Conservation (phyloP, 352 stramenopile species). For the Globisporangium radiosum region DNA sequence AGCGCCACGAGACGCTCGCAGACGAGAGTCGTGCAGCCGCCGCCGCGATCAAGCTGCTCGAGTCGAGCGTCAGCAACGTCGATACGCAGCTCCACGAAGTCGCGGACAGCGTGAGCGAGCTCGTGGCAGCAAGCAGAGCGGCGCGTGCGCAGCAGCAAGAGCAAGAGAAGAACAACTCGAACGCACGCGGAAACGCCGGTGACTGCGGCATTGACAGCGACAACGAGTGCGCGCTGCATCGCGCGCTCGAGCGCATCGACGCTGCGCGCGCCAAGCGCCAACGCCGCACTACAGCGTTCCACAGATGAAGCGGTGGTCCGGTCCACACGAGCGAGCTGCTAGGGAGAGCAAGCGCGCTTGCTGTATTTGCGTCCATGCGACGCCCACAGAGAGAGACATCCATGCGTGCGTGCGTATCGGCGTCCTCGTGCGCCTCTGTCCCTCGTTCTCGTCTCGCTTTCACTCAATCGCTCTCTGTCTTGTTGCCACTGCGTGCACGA, state of each 20-base stretch:
- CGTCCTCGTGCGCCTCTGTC: background rate
- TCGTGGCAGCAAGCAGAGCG: constrained; percentile 8
- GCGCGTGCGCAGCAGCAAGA: background rate
- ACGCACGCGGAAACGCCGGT: background rate
- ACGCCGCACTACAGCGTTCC: constrained; percentile 7
- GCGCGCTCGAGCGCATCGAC: constrained; percentile 34
- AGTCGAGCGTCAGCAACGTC: constrained; percentile 16
- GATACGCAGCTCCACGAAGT: constrained; percentile 23
- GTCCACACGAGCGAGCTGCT: no score
- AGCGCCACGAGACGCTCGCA: constrained; percentile 18
- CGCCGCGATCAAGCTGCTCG: constrained; percentile 15
- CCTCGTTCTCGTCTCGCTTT: background rate
- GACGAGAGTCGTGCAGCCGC: constrained; percentile 11
- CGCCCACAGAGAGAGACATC: constrained; percentile 2
- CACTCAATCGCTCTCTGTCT: background rate
- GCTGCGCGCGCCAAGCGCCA: constrained; percentile 38
- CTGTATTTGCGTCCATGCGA: constrained; percentile 9
- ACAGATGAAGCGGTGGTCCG: background rate
- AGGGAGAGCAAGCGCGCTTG: constrained; percentile 4
- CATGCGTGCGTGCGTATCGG: constrained; percentile 1
- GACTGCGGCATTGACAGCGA: constrained; percentile 4
- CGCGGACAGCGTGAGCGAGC: constrained; percentile 17
- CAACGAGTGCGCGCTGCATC: constrained; percentile 16
- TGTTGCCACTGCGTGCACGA: background rate
- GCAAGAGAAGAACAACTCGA: background rate